Evolutionary conservation across 805 yeast genomes (phyloP).

Genomic region (Groenewaldozyma tartarivorans): DNA sequence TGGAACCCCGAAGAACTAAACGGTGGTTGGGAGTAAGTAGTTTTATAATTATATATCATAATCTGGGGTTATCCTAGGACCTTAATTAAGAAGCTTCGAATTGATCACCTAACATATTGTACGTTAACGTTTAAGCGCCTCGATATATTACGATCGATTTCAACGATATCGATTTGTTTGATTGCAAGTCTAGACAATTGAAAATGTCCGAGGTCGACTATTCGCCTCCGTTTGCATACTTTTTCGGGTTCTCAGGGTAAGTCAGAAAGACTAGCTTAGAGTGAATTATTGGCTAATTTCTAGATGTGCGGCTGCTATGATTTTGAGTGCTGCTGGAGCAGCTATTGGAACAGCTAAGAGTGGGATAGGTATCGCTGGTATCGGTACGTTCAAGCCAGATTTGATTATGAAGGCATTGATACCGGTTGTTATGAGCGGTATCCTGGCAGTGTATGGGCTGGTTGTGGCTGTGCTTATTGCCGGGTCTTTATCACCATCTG

Average conservation of each 20-base stretch:
- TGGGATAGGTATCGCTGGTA: slow-evolving; percentile 97
- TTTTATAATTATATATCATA: too few relatives aligned
- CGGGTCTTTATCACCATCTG: slow-evolving; percentile 62
- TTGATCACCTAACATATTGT: too few relatives aligned
- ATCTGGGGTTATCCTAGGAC: too few relatives aligned
- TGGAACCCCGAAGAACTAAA: slow-evolving; percentile 1
- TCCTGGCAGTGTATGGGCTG: slow-evolving; percentile 89
- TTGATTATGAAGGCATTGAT: slow-evolving; percentile 82
- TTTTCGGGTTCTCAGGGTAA: slow-evolving; percentile 91
- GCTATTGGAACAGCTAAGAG: slow-evolving; percentile 98
- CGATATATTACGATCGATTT: too few relatives aligned
- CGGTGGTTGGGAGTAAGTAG: slow-evolving; percentile 10
- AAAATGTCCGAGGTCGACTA: slow-evolving; percentile 35
- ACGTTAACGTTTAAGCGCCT: too few relatives aligned
- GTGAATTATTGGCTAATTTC: not conserved
- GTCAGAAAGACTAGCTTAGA: slow-evolving; percentile 13
- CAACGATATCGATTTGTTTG: too few relatives aligned
- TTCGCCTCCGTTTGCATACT: slow-evolving; percentile 90
- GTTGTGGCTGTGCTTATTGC: slow-evolving; percentile 96
- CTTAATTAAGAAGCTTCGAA: too few relatives aligned
- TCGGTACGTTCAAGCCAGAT: slow-evolving; percentile 96
- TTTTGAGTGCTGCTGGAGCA: slow-evolving; percentile 92
- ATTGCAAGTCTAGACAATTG: too few relatives aligned
- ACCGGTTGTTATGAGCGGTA: slow-evolving; percentile 98
- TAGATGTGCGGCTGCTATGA: slow-evolving; percentile 81